Percentiles rank a stretch among this genome's conserved stretches.
phyloP scores from a whole-genome alignment of 2,329 filamentous ascomycete species.

The Alternaria hordeiaustralica region DNA sequence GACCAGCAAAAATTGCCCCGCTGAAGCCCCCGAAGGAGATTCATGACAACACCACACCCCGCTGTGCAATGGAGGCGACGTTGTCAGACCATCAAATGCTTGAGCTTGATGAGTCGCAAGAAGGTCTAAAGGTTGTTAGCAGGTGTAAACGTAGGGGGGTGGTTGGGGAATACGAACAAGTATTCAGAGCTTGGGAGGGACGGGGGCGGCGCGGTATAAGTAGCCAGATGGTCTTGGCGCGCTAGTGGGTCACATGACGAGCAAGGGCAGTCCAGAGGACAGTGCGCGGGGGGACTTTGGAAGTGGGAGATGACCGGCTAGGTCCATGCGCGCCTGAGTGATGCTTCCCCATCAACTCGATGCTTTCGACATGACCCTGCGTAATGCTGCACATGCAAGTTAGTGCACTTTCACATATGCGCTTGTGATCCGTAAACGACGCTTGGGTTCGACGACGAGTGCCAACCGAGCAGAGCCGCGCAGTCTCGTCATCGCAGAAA shows the following conservation, averaged over 20 bases:
- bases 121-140: neutral
- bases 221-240: neutral
- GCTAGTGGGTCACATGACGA: neutral
- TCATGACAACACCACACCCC: constrained; percentile 39
- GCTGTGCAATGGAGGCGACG: constrained; percentile 47
- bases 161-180: neutral
- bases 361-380: neutral
- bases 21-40: constrained; percentile 43
- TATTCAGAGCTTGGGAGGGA: neutral
- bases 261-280: neutral
- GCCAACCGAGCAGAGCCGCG: neutral
- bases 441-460: neutral
- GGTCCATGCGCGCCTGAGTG: neutral
- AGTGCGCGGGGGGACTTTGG: neutral
- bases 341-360: neutral
- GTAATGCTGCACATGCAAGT: neutral
- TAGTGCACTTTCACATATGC: neutral
- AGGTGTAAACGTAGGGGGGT: neutral
- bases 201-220: neutral
- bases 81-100: constrained; percentile 32
- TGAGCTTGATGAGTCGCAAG: constrained; percentile 30
- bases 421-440: neutral
- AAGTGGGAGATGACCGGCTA: neutral
- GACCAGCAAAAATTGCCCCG: constrained; percentile 40
- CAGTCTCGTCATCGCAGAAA: neutral